Evolutionary conservation across 2,329 filamentous ascomycete genomes (phyloP).

Genomic region (Exophiala sp.): DNA sequence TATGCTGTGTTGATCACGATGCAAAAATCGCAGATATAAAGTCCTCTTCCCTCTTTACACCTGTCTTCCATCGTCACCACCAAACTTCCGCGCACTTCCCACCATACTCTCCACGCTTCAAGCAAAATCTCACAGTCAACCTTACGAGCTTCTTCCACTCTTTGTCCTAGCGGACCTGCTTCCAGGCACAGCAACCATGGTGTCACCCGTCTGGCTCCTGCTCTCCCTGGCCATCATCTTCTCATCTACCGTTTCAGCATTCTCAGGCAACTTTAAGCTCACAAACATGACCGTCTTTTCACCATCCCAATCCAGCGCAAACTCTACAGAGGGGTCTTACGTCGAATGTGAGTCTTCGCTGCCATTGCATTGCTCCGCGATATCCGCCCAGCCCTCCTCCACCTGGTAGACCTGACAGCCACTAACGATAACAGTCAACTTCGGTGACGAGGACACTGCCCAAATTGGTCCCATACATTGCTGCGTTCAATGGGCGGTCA

Average conservation of each 20-base stretch:
- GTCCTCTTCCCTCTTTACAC: no score
- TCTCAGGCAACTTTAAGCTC: conserved; percentile 25
- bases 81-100: no score
- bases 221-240: conserved; percentile 5
- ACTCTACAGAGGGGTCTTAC: conserved; percentile 17
- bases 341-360: conserved; percentile 18
- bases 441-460: conserved; percentile 26
- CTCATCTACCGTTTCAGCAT: conserved; percentile 9
- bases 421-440: conserved; percentile 18
- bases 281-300: conserved; percentile 21
- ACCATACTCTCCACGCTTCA: no score
- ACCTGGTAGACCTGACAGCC: not conserved
- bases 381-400: not conserved
- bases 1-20: no score
- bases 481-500: conserved; percentile 25
- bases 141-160: no score
- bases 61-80: no score
- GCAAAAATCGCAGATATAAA: no score
- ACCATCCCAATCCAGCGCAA: conserved; percentile 24
- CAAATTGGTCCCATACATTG: conserved; percentile 20
- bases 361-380: not conserved
- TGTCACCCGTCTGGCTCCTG: conserved; percentile 3
- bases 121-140: no score
- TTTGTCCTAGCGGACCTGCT: not conserved
- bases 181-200: conserved; percentile 1